These are phyloP conservation scores for Fonsecaea pugnacius DNA, from an alignment of 2,329 filamentous ascomycete species.

Conservation along the genomic window DNA sequence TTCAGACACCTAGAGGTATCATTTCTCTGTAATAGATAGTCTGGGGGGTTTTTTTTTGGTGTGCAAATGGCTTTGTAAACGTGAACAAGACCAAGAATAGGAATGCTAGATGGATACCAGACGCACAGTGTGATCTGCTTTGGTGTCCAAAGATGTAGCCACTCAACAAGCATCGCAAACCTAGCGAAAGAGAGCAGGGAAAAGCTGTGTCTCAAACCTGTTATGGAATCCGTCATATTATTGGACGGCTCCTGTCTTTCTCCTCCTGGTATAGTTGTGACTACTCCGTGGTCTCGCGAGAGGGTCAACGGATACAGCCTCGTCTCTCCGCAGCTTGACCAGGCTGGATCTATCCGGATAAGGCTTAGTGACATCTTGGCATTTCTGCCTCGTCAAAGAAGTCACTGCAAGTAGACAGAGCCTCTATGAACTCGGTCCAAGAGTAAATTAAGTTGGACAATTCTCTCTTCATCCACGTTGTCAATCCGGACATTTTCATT, in stretches of 20 bases:
- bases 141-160: not conserved
- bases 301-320: not conserved
- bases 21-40: too few relatives aligned
- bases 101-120: not conserved
- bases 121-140: not conserved
- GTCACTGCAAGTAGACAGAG: not conserved
- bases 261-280: not conserved
- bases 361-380: not conserved
- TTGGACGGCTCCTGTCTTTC: not conserved
- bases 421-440: constrained; percentile 3
- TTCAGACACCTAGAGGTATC: not conserved
- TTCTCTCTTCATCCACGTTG: constrained; percentile 5
- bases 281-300: not conserved
- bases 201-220: not conserved
- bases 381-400: constrained; percentile 4
- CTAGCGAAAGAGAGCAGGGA: not conserved
- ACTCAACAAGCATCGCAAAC: not conserved
- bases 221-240: not conserved
- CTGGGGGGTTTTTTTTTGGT: not conserved
- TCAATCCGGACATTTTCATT: constrained; percentile 4
- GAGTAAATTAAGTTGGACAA: not conserved
- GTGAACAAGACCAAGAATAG: not conserved
- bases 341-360: constrained; percentile 1
- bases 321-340: constrained; percentile 3
- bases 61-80: not conserved